A percentile compares a stretch with the other conserved stretches of the same genome.
Evolutionary conservation across 2,329 filamentous ascomycete genomes (phyloP).

Genomic region (Calonectria pseudoreteaudii): DNA sequence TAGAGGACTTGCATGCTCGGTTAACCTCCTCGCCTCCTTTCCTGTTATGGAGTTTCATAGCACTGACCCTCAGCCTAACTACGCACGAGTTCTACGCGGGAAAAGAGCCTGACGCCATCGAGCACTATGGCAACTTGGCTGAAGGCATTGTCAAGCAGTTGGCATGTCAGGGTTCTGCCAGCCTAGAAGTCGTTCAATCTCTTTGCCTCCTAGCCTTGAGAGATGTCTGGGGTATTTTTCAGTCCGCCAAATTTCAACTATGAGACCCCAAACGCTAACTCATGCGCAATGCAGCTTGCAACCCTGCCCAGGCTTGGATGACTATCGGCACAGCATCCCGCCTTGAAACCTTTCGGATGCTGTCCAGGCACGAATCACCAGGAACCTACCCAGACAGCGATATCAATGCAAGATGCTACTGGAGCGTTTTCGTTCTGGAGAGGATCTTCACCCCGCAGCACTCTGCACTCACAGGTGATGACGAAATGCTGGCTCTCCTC

Average conservation of each 20-base stretch:
- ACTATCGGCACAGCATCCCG: neutral
- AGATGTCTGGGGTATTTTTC: neutral
- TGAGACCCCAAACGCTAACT: neutral
- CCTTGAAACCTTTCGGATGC: neutral
- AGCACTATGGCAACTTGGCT: neutral
- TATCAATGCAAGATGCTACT: neutral
- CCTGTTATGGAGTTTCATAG: conserved; percentile 1
- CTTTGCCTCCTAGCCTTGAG: neutral
- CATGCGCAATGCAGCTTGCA: neutral
- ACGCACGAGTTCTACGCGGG: neutral
- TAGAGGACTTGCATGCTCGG: neutral
- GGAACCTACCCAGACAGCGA: neutral
- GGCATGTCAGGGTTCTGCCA: neutral
- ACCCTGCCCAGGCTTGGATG: neutral
- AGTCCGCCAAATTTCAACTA: neutral
- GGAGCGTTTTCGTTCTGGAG: neutral
- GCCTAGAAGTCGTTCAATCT: neutral
- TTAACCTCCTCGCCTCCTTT: neutral
- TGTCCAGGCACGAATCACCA: neutral
- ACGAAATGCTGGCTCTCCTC: neutral
- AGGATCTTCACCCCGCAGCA: neutral
- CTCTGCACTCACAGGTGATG: neutral
- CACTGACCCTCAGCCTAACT: conserved; percentile 1
- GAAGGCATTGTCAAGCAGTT: neutral
- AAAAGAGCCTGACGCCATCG: neutral